Evolutionary conservation across 805 yeast genomes (phyloP).

Genomic region (Lipomyces kockii): DNA sequence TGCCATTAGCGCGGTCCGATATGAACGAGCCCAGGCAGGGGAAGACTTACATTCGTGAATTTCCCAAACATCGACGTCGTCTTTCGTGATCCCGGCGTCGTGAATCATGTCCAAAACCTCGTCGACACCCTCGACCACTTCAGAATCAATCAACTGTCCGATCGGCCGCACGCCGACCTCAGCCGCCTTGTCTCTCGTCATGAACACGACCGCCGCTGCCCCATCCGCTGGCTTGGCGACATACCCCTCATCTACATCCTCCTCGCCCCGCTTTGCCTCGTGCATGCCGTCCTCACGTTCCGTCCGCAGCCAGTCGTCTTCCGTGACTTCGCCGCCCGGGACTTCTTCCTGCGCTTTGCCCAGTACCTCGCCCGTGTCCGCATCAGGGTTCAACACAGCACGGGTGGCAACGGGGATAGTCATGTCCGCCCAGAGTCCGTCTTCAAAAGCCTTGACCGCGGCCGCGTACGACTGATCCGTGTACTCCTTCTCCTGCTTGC

Average conservation of each 20-base stretch:
- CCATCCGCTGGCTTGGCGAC: constrained; percentile 92
- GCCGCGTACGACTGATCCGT: constrained; percentile 75
- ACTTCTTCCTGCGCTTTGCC: constrained; percentile 27
- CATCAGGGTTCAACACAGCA: not conserved
- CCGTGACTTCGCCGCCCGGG: constrained; percentile 15
- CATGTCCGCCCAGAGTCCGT: constrained; percentile 73
- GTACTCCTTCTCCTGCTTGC: constrained; percentile 74
- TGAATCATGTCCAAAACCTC: constrained; percentile 87
- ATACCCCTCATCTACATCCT: constrained; percentile 67
- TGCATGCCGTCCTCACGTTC: constrained; percentile 47
- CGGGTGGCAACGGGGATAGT: constrained; percentile 64
- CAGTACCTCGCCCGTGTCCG: constrained; percentile 5
- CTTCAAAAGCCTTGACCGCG: constrained; percentile 65
- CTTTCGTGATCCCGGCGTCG: constrained; percentile 64
- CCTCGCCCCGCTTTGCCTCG: constrained; percentile 41
- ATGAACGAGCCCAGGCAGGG: not conserved
- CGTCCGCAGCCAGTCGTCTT: constrained; percentile 28
- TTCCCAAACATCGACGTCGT: constrained; percentile 77
- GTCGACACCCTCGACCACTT: constrained; percentile 86
- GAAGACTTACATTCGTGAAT: constrained; percentile 59
- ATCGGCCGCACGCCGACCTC: constrained; percentile 78
- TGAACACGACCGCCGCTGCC: constrained; percentile 83
- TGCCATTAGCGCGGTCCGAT: not conserved
- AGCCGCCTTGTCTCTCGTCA: constrained; percentile 72
- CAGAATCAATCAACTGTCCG: constrained; percentile 79